Evolutionary conservation across 352 stramenopile genomes (phyloP).

Genomic region (Globisporangium parvum): DNA sequence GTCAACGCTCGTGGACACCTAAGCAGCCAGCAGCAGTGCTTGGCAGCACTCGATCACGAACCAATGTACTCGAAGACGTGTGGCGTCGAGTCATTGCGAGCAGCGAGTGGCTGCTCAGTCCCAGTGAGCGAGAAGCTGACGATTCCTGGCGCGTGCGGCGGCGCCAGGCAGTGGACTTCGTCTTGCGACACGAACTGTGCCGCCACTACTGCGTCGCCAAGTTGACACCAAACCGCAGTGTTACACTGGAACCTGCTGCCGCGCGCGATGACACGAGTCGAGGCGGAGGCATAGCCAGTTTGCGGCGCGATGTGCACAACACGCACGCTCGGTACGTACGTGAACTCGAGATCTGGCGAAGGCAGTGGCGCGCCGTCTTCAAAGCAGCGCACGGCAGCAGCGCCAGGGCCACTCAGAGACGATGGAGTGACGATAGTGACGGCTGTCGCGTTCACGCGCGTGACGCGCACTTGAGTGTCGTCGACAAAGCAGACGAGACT

Average conservation of each 20-base stretch:
- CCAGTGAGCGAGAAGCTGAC: not conserved
- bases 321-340: not conserved
- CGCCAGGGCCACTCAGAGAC: not conserved
- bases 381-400: not conserved
- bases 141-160: not conserved
- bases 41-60: not conserved
- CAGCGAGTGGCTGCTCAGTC: not conserved
- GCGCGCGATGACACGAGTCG: not conserved
- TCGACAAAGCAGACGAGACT: slow-evolving; percentile 2
- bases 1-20: not conserved
- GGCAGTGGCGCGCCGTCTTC: not conserved
- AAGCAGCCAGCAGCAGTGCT: too few relatives aligned
- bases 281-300: slow-evolving; percentile 1
- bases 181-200: slow-evolving; percentile 3
- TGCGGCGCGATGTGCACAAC: slow-evolving; percentile 2
- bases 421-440: slow-evolving; percentile 1
- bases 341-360: slow-evolving; percentile 4
- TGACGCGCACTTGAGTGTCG: not conserved
- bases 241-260: slow-evolving; percentile 5
- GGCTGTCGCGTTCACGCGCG: slow-evolving; percentile 8
- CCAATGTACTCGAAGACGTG: slow-evolving; percentile 12
- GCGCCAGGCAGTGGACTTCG: not conserved
- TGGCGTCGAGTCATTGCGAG: not conserved
- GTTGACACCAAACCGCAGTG: not conserved
- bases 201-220: not conserved